phyloP scores from a whole-genome alignment of 176 grass and related monocot genomes.

The Musa troglodytarum region DNA sequence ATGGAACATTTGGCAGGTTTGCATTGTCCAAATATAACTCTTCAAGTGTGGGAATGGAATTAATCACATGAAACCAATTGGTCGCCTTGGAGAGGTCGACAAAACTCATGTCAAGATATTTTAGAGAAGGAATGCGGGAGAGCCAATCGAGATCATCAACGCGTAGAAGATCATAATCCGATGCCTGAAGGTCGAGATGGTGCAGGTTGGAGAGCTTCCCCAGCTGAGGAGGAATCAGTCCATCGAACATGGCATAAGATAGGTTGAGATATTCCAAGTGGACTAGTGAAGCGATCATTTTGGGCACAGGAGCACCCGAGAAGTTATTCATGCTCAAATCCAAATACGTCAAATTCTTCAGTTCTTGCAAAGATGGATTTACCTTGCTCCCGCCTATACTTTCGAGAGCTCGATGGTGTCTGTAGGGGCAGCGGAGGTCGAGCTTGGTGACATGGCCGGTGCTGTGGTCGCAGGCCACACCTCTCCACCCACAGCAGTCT shows the following conservation, averaged over 20 bases:
- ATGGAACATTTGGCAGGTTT: background rate
- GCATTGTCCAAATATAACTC: background rate
- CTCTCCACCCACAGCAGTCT: conserved; percentile 35
- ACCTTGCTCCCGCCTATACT: background rate
- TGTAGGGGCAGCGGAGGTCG: background rate
- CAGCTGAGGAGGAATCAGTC: conserved; percentile 24
- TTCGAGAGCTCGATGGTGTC: too few species aligned
- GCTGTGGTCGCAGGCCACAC: conserved; percentile 27
- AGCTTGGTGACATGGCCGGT: conserved; percentile 22
- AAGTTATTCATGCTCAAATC: conserved; percentile 29
- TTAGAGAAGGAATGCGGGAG: background rate
- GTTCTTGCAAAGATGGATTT: conserved; percentile 6
- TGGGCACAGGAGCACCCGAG: background rate
- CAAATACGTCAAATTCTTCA: conserved; percentile 16
- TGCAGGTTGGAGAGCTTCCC: conserved; percentile 26
- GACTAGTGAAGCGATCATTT: conserved; percentile 10
- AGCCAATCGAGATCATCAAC: background rate
- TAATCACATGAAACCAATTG: background rate
- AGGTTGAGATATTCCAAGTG: conserved; percentile 25
- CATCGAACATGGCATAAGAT: conserved; percentile 1
- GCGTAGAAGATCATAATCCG: background rate
- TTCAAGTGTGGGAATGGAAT: background rate
- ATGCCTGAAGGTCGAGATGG: conserved; percentile 15
- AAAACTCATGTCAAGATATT: background rate
- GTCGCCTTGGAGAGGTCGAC: background rate